Base-by-base conservation (phyloP, 495 filamentous ascomycete genomes). In the Penicillium pulvis region DNA sequence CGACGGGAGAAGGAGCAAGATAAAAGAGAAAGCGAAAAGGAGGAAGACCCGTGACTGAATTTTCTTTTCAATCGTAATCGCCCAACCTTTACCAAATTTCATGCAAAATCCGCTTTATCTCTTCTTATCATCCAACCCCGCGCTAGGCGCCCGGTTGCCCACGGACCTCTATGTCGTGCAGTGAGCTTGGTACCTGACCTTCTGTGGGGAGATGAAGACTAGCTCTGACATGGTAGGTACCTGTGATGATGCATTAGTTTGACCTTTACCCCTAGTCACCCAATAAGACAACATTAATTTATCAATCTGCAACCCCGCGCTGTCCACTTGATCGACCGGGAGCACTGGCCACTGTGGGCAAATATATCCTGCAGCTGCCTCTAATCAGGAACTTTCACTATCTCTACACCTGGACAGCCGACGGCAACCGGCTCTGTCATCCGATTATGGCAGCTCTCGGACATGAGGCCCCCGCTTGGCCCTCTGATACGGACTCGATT, bases 31-130 rank as follows among this genome's bases (percentile, higher is more conserved):
- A 26, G 31, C 7, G 20, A 41, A 49, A 49, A 28, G 7, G 35
- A 17, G 26, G 33, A 16, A 44, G 9, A 48, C 10, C 51, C 26
- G 45, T 49, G 28, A 50, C 42, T 23, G 39, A 46, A 9, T 41
- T 24, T 41, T 30, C 48, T 24, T 43, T 31, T 20, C 28, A 3
- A 28, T 33, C 52, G 41, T 17, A 36, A 36, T 10, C 26, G 30
- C 30, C 23, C 9, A 28, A 43, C 4, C 4, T 26, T 64, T 60
- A 63, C 62, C 56, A 47, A 67, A 64, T 67, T 52, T 64, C 58
- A 55, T 51, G 48, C 50, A 64, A 61, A 54, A 43, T 35, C 23
- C 55, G 59, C 56, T 60, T 54, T 57, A 47, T 63, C 30, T 39
- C 20, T 52, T 44, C 19, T 39, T 45, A 48, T 31, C 63, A 54